Base-by-base conservation (phyloP, 1,284 basidiomycete genomes). In the Melampsora larici-populina region DNA sequence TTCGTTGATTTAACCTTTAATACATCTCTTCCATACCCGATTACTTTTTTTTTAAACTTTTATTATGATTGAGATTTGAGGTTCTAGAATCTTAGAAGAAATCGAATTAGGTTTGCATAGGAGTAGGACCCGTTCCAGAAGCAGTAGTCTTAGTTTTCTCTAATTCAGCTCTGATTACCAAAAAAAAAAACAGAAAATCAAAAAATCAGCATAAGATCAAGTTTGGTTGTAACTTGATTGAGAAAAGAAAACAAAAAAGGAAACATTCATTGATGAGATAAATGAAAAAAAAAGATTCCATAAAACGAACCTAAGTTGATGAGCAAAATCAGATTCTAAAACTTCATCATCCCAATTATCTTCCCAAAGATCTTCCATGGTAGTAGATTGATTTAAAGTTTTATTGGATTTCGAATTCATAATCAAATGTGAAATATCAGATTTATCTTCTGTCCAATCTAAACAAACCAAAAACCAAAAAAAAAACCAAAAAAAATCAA, bases 281-380 rank as follows among this genome's bases (percentile, higher is more conserved):
- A 8, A 58, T 29, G 31, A 66, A 15, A 49, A 51, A 15, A 33
- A 51, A 58, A 1, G 21, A 2, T 15, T 26, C 21, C 2, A 29
- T 6, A 4, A 3, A 21, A 70, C 40, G 48, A 11, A 70, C 75
- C 75, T 64, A 18, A 78, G 46, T 70, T 78, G 75, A 65, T 78
- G 67, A n/a, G 75, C 75, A 49, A 78, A 78, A 43, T 78, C 75
- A 58, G 67, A 69, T 40, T 78, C 75, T n/a, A 70, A 43, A 33
- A 78, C 75, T 26, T 78, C 75, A 63, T 78, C 75, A 40, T 78
- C 75, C 75, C 75, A 78, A 70, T 78, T 78, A 63, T 78, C 75
- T 55, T 78, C 75, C 75, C 75, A 78, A 21, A 78, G 48, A 51
- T 78, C 75, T 51, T 70, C 75, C 75, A 78, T 78, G 1, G 68